These are phyloP conservation scores for Cryptococcus jaspeensis DNA, from an alignment of 1,284 basidiomycete species.

Conservation along the genomic window DNA sequence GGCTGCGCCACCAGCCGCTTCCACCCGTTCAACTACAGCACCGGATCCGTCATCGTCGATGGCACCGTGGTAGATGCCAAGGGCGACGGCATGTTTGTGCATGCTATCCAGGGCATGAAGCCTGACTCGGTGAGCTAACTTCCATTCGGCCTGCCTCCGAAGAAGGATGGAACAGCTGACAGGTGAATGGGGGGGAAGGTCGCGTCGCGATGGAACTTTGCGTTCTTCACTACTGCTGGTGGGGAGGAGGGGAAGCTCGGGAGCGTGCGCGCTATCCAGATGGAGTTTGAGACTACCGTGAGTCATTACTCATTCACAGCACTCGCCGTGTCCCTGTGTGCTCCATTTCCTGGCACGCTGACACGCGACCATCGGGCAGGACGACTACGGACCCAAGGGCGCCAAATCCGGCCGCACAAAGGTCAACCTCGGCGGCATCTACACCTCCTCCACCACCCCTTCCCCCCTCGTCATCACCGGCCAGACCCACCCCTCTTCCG, in stretches of 20 bases:
- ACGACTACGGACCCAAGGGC: slow-evolving; percentile 70
- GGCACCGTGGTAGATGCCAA: slow-evolving; percentile 66
- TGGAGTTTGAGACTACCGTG: slow-evolving; percentile 88
- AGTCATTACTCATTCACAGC: slow-evolving; percentile 10
- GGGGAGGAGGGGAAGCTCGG: slow-evolving; percentile 61
- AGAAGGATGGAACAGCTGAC: background rate
- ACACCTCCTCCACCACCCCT: slow-evolving; percentile 23
- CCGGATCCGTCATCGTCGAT: slow-evolving; percentile 70
- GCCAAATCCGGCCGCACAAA: slow-evolving; percentile 72
- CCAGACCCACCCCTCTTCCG: slow-evolving; percentile 60
- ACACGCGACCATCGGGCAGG: slow-evolving; percentile 30
- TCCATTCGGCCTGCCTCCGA: background rate
- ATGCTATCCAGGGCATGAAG: slow-evolving; percentile 98
- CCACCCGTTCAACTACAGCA: slow-evolving; percentile 71
- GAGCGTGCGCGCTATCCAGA: slow-evolving; percentile 83
- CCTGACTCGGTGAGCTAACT: slow-evolving; percentile 67
- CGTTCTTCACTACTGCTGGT: slow-evolving; percentile 66
- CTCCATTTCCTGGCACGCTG: background rate
- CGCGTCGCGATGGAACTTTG: slow-evolving; percentile 95
- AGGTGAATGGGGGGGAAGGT: slow-evolving; percentile 48
- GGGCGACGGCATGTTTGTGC: slow-evolving; percentile 88
- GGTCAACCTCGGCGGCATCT: slow-evolving; percentile 72
- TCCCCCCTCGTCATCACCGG: slow-evolving; percentile 52
- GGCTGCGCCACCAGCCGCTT: slow-evolving; percentile 65
- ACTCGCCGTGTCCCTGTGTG: background rate